A percentile compares a stretch with the other conserved stretches of the same genome.
Conservation (phyloP, 2,329 filamentous ascomycete genomes). For the Trichoderma lentiforme region DNA sequence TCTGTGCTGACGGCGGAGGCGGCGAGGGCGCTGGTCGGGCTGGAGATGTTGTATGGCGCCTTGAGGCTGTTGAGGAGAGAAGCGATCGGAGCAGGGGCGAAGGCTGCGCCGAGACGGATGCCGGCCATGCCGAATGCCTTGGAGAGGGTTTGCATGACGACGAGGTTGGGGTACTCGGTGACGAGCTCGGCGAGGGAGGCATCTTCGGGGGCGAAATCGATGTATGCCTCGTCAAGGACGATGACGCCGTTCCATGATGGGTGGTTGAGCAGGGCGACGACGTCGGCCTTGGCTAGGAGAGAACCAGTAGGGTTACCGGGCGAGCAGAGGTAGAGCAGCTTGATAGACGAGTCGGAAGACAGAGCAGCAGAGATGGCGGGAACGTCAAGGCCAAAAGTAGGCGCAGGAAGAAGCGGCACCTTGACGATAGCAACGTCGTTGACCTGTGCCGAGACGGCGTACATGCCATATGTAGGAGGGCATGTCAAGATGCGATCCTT, state of each 20-base stretch:
- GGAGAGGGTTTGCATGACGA: slow-evolving; percentile 97
- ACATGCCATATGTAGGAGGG: slow-evolving; percentile 98
- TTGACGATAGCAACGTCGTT: slow-evolving; percentile 87
- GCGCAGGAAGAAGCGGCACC: slow-evolving; percentile 72
- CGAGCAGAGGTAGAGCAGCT: slow-evolving; percentile 88
- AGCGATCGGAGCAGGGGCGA: slow-evolving; percentile 72
- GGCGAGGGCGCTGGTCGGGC: slow-evolving; percentile 79
- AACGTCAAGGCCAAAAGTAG: slow-evolving; percentile 71
- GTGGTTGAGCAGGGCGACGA: slow-evolving; percentile 73
- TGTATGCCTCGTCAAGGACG: slow-evolving; percentile 89
- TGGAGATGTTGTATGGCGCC: slow-evolving; percentile 93
- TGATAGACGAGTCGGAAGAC: slow-evolving; percentile 61
- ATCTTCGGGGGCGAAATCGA: slow-evolving; percentile 80
- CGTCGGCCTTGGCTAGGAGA: slow-evolving; percentile 70
- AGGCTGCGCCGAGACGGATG: slow-evolving; percentile 84
- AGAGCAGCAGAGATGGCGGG: slow-evolving; percentile 65
- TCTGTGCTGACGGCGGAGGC: slow-evolving; percentile 63
- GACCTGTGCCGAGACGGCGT: slow-evolving; percentile 86
- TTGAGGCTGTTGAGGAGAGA: slow-evolving; percentile 85
- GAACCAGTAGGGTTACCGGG: slow-evolving; percentile 92
- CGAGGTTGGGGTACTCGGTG: slow-evolving; percentile 86
- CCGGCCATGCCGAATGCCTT: slow-evolving; percentile 96
- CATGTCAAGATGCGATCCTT: slow-evolving; percentile 90
- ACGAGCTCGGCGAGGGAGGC: slow-evolving; percentile 89
- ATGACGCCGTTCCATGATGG: slow-evolving; percentile 94